phyloP scores from a whole-genome alignment of 2,329 filamentous ascomycete species.

The Colletotrichum sidae region DNA sequence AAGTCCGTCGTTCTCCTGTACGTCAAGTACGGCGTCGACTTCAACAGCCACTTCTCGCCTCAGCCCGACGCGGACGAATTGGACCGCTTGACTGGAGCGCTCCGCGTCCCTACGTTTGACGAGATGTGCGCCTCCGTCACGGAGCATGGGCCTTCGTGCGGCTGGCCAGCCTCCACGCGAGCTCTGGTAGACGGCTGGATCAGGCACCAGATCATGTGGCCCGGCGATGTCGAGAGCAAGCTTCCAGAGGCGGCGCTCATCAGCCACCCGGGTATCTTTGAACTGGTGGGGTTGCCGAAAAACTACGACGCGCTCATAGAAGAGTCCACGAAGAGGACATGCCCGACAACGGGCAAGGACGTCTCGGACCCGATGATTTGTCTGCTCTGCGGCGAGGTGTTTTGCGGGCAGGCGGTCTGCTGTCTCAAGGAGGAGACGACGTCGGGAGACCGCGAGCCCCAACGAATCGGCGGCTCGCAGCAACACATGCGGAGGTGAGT shows the following conservation, averaged over 20 bases:
- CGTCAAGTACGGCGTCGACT: constrained; percentile 88
- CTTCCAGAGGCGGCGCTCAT: constrained; percentile 59
- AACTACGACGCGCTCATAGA: constrained; percentile 94
- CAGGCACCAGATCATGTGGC: constrained; percentile 66
- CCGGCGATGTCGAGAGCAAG: constrained; percentile 39
- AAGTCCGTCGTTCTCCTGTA: constrained; percentile 88
- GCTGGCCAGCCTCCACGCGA: constrained; percentile 61
- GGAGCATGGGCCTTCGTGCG: constrained; percentile 54
- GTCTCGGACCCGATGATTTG: constrained; percentile 92
- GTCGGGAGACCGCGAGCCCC: constrained; percentile 53
- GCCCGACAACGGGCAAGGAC: constrained; percentile 91
- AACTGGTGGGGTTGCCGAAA: constrained; percentile 90
- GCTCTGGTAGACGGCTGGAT: constrained; percentile 78
- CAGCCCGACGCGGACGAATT: constrained; percentile 80
- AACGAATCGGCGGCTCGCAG: constrained; percentile 82
- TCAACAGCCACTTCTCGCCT: constrained; percentile 75
- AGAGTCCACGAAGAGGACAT: constrained; percentile 85
- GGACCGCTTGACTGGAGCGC: constrained; percentile 79
- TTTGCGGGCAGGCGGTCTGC: constrained; percentile 94
- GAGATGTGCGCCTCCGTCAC: constrained; percentile 77
- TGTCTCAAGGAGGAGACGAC: constrained; percentile 76
- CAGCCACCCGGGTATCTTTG: constrained; percentile 91
- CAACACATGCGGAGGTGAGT: constrained; percentile 89
- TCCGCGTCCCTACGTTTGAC: constrained; percentile 82
- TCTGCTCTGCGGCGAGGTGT: constrained; percentile 95